Evolutionary conservation across 768 basidiomycete genomes (phyloP), one percentile per base, ranked within the genome.

Genomic region (Russula dissimulans): DNA sequence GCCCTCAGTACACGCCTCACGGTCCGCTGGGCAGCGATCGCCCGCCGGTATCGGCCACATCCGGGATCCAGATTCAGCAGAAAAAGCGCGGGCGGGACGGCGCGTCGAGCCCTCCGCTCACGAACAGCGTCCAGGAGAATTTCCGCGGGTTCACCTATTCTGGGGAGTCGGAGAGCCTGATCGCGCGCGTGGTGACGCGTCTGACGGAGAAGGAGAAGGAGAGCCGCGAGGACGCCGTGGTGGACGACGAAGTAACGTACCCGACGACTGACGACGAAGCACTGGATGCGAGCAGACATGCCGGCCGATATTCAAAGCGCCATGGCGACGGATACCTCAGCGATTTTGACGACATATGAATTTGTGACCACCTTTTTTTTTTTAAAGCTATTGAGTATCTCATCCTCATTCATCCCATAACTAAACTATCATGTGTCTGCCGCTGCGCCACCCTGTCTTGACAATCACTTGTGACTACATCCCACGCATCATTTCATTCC

Each of bases 121-220:
- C 94, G 63, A 91, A 77, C 71, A 91, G 87, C 69, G 90, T 97
- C 48, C 95, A 98, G 75, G 95, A 95, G 75, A 93, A 97, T 70
- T 98, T 98, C 73, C 81, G 87, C 48, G 95, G 95, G 18, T 98
- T 98, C 78, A 95, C 89, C 8, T 91, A 86, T 69, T 84, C 83
- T 32, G 88, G 87, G 52, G 85, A 66, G 39, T 53, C 84, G 29
- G 86, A 88, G 75, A 85, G 83, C 57, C 71, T 88, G 48, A 64
- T 68, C 58, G 66, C 71, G 34, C 76, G 74, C 11, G 72, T 76
- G n/a, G 73, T 73, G 54, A 78, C 78, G 6, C 66, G 76, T 45
- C 68, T 78, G 53, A 69, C 65, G 53, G 67, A 70, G 66, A 72
- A 56, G 53, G 67, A 70, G 66, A 72, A 56, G 64, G 67, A 66